phyloP scores from a whole-genome alignment of 306 rosid genomes.

The Cucurbita argyrosperma region DNA sequence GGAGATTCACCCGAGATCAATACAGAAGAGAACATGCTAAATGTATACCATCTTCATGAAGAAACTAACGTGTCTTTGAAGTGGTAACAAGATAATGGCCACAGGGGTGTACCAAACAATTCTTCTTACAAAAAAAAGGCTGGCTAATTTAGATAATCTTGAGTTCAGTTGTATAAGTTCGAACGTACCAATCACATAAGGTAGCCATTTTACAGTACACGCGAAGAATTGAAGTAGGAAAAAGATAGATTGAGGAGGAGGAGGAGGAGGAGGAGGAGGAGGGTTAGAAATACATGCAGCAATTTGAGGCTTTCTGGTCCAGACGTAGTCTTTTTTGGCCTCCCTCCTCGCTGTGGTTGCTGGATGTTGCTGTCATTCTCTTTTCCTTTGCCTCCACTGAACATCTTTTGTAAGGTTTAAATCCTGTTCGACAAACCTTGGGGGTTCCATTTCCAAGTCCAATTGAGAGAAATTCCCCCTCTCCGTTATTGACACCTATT shows the following conservation, averaged over 20 bases:
- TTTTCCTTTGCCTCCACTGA: conserved; percentile 61
- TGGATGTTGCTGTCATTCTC: conserved; percentile 17
- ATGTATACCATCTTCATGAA: neutral
- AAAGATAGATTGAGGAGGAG: conserved; percentile 2
- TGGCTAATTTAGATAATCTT: conserved; percentile 2
- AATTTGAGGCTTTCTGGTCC: conserved; percentile 42
- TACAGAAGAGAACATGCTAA: neutral
- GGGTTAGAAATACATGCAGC: conserved; percentile 27
- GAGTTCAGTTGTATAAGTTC: conserved; percentile 8
- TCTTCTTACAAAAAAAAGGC: conserved; percentile 4
- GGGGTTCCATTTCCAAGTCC: conserved; percentile 62
- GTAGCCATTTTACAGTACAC: conserved; percentile 10
- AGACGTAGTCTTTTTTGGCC: conserved; percentile 58
- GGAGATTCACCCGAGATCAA: too few species aligned
- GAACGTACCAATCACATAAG: conserved; percentile 3
- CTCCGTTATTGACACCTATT: conserved; percentile 20
- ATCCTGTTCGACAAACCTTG: conserved; percentile 65
- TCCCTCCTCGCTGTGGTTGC: conserved; percentile 60
- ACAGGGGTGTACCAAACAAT: conserved; percentile 1
- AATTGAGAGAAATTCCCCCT: conserved; percentile 38
- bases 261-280: conserved; percentile 10
- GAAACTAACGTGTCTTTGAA: neutral
- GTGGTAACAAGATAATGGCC: neutral
- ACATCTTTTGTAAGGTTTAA: conserved; percentile 92
- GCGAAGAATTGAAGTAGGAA: neutral